Conservation (phyloP, 805 yeast genomes). For the Myxozyma neotropica region DNA sequence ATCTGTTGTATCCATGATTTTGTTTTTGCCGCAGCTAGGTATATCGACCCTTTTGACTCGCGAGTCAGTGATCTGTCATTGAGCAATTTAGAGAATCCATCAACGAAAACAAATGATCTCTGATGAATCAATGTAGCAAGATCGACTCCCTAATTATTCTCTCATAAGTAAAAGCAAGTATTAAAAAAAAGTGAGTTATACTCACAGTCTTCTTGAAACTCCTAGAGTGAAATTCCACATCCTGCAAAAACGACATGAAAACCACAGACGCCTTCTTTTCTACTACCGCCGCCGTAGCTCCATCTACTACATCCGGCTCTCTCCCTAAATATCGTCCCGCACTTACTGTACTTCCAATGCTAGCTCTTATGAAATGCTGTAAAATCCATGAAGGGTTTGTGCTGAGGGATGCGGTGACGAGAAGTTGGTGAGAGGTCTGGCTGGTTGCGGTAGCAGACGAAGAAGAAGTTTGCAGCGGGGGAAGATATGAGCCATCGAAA, state of each 20-base stretch:
- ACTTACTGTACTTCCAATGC: not conserved
- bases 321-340: not conserved
- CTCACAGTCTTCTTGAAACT: constrained; percentile 20
- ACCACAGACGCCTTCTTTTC: not conserved
- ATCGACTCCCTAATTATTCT: constrained; percentile 20
- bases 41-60: not conserved
- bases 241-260: constrained; percentile 23
- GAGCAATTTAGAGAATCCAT: constrained; percentile 21
- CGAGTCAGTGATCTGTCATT: not conserved
- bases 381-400: constrained; percentile 29
- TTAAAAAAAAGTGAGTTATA: not conserved
- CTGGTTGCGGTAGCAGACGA: not conserved
- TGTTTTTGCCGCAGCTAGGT: constrained; percentile 6
- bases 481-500: constrained; percentile 22
- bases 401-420: constrained; percentile 7
- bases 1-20: constrained; percentile 13
- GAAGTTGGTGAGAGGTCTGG: constrained; percentile 3
- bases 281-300: too few species aligned
- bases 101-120: constrained; percentile 11
- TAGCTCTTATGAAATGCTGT: constrained; percentile 17
- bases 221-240: constrained; percentile 16
- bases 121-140: not conserved
- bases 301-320: too few species aligned
- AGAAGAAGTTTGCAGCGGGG: not conserved
- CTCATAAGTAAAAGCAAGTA: not conserved